Base-by-base conservation (phyloP, 176 grass and related monocot species). In the Cenchrus purpureus region DNA sequence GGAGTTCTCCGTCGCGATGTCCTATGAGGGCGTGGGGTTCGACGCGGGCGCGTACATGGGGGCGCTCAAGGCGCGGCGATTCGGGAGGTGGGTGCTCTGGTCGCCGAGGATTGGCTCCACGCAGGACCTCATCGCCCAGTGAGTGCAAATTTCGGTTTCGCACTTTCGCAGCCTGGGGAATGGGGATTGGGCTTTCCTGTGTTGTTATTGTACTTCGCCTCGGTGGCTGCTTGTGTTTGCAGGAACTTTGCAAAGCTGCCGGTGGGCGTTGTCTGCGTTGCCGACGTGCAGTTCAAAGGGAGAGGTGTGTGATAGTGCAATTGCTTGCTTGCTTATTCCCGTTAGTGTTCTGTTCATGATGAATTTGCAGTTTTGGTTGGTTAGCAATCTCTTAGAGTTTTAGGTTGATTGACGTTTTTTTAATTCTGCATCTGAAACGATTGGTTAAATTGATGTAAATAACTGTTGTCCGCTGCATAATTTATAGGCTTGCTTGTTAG, bases 201-300 rank as follows among this genome's bases (percentile, higher is more conserved):
- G 25, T 2, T 11, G 25, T 34, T 6, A 66, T 14, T 32, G 2
- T 52, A 12, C 48, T 29, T 65, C 11, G 52, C n/a, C 6, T 54
- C 17, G 67, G 2, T 1, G 17, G 60, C 37, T 10, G 11, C 20
- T 68, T 3, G 31, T 58, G 12, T 67, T 55, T 20, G 65, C 77
- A 98, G 96, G 83, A 98, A 98, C 59, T 95, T 95, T 70, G 73
- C 60, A 17, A 94, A 94, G 71, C 89, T 98, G 7, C 96, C 96
- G 9, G 68, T 93, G n/a, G 96, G 96, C 79, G 87, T 84, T 22
- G 96, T 94, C 7, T 98, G 96, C 61, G 77, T 94, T 28, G 77
- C 96, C 3, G 93, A 94, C 19, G 66, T 91, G 50, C 96, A 98
- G 74, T 87, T 89, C 83, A 95, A 92, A 89, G 96, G 96, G 91